phyloP scores from a whole-genome alignment of 345 rosid species.

The Camelina laxa region DNA sequence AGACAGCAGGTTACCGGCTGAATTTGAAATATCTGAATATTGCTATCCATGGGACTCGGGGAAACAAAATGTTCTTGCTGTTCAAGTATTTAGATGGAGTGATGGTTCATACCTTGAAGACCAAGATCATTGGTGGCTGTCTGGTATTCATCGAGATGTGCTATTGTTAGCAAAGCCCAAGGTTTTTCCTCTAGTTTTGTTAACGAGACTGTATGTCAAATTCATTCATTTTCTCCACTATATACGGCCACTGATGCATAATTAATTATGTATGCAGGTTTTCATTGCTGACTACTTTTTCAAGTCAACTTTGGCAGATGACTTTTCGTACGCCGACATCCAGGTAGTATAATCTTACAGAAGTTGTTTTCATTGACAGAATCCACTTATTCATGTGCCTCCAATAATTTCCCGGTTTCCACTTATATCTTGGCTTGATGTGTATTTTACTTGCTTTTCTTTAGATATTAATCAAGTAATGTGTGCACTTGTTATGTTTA shows the following conservation, averaged over 20 bases:
- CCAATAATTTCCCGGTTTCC: background rate
- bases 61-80: slow-evolving; percentile 86
- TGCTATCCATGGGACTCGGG: slow-evolving; percentile 75
- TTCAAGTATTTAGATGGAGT: slow-evolving; percentile 99
- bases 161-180: slow-evolving; percentile 95
- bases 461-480: slow-evolving; percentile 11
- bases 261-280: slow-evolving; percentile 58
- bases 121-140: slow-evolving; percentile 99
- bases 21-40: slow-evolving; percentile 92
- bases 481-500: background rate
- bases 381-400: slow-evolving; percentile 24
- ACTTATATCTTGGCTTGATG: background rate
- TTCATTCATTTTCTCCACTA: slow-evolving; percentile 5
- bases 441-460: slow-evolving; percentile 5
- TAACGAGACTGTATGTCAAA: slow-evolving; percentile 21
- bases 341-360: slow-evolving; percentile 52
- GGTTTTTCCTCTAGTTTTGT: slow-evolving; percentile 50
- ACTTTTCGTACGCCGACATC: slow-evolving; percentile 72
- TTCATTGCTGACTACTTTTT: slow-evolving; percentile 94
- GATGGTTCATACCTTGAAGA: slow-evolving; percentile 99
- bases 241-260: background rate
- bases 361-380: background rate
- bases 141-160: slow-evolving; percentile 97
- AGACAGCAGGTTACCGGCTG: slow-evolving; percentile 98
- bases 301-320: slow-evolving; percentile 69